phyloP scores from a whole-genome alignment of 257 asterid genomes.

The Petrea volubilis region DNA sequence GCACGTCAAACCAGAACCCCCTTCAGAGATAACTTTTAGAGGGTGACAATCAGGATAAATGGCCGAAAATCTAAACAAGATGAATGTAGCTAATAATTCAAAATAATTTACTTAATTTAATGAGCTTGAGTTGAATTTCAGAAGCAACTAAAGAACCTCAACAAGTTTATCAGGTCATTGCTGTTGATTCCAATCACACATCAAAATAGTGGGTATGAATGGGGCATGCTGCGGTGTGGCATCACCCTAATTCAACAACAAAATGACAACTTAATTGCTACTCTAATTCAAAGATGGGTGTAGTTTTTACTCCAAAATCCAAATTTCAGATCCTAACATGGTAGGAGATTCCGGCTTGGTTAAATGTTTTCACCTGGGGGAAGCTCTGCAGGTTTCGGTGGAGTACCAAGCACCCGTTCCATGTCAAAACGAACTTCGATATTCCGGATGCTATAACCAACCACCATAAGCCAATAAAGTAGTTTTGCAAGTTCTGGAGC shows the following conservation, averaged over 20 bases:
- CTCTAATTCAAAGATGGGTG: conserved; percentile 19
- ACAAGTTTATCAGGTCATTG: conserved; percentile 10
- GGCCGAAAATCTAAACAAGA: neutral
- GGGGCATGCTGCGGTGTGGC: neutral
- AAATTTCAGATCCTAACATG: conserved; percentile 16
- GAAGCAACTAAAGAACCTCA: neutral
- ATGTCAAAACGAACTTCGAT: conserved; percentile 97
- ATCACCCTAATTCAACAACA: conserved; percentile 1
- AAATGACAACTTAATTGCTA: conserved; percentile 16
- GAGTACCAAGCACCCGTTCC: conserved; percentile 91
- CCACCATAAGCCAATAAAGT: conserved; percentile 99
- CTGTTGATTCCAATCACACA: conserved; percentile 21
- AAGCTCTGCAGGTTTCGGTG: conserved; percentile 83
- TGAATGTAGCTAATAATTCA: neutral
- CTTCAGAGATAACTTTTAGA: neutral
- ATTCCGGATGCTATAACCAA: conserved; percentile 90
- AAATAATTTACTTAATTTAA: neutral
- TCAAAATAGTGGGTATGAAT: neutral
- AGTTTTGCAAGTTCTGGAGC: conserved; percentile 90
- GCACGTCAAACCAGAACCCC: neutral
- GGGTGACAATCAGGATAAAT: neutral
- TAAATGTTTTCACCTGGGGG: conserved; percentile 93
- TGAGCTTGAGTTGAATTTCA: conserved; percentile 1
- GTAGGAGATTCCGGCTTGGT: conserved; percentile 19
- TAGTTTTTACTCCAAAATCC: conserved; percentile 12